Evolutionary conservation across 768 basidiomycete genomes (phyloP).

Genomic region (Leucosporidium scottii): DNA sequence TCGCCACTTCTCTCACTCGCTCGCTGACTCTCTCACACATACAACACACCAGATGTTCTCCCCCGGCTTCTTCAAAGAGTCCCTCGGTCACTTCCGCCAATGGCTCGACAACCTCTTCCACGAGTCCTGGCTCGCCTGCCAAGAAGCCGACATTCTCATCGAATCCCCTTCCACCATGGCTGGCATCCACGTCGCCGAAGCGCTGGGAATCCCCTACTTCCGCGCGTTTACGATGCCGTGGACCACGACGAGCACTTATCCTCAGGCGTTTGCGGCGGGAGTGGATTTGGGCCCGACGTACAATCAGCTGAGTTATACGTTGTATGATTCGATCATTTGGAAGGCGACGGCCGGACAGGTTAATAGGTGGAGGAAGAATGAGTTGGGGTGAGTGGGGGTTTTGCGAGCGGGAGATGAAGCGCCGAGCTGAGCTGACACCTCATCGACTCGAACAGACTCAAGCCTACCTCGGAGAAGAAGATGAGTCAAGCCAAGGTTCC

Average conservation of each 20-base stretch:
- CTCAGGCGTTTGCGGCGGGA: conserved; percentile 55
- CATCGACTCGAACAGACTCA: too few relatives aligned
- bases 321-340: conserved; percentile 69
- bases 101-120: conserved; percentile 82
- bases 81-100: conserved; percentile 69
- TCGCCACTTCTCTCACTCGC: conserved; percentile 41
- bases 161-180: conserved; percentile 97
- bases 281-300: conserved; percentile 94
- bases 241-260: conserved; percentile 75
- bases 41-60: not conserved
- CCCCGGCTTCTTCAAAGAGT: conserved; percentile 8
- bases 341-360: conserved; percentile 62
- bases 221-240: conserved; percentile 91
- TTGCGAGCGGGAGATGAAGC: too few relatives aligned
- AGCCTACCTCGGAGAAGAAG: conserved; percentile 48
- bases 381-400: conserved; percentile 44
- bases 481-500: conserved; percentile 88
- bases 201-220: conserved; percentile 82
- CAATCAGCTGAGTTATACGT: conserved; percentile 91
- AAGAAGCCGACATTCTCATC: conserved; percentile 81
- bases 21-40: not conserved
- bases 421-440: too few relatives aligned
- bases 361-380: conserved; percentile 79
- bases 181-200: conserved; percentile 93
- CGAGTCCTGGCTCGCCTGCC: conserved; percentile 55